These are phyloP conservation scores for Coemansia sp. DNA, from an alignment of 192 early-diverging fungal species.

Conservation along the genomic window DNA sequence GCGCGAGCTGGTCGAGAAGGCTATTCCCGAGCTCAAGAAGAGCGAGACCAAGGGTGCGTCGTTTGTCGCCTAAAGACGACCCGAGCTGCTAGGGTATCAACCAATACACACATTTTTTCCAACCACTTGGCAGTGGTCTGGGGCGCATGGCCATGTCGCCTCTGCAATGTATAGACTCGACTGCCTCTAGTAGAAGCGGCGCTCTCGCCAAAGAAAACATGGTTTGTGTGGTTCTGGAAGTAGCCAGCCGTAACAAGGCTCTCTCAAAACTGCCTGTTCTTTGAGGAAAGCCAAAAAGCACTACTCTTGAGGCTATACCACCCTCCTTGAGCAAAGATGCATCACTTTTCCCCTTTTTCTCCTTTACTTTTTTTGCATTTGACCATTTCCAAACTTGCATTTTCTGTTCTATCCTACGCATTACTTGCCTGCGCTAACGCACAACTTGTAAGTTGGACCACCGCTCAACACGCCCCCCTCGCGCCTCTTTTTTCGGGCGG, in stretches of 20 bases:
- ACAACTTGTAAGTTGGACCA: background rate
- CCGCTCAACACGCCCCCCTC: background rate
- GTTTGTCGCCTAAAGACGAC: slow-evolving; percentile 37
- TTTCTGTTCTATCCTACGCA: background rate
- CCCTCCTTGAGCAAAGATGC: no score
- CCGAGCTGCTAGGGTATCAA: background rate
- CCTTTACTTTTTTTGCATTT: background rate
- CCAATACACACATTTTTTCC: background rate
- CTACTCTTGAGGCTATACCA: no score
- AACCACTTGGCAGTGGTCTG: background rate
- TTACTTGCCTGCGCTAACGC: background rate
- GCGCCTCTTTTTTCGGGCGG: background rate
- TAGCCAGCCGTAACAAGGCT: background rate
- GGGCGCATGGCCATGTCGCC: background rate
- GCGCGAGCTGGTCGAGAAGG: slow-evolving; percentile 76
- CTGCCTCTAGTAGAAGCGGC: background rate
- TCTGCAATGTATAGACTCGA: no score
- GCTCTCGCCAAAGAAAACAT: background rate
- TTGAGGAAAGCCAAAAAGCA: no score
- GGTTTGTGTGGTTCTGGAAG: background rate
- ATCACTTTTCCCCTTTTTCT: background rate
- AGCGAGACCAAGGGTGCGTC: slow-evolving; percentile 86
- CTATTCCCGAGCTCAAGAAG: slow-evolving; percentile 86
- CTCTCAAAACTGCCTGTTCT: background rate
- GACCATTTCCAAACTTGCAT: background rate